Conservation (phyloP, 1,284 basidiomycete species). For the Apiotrichum sp. region DNA sequence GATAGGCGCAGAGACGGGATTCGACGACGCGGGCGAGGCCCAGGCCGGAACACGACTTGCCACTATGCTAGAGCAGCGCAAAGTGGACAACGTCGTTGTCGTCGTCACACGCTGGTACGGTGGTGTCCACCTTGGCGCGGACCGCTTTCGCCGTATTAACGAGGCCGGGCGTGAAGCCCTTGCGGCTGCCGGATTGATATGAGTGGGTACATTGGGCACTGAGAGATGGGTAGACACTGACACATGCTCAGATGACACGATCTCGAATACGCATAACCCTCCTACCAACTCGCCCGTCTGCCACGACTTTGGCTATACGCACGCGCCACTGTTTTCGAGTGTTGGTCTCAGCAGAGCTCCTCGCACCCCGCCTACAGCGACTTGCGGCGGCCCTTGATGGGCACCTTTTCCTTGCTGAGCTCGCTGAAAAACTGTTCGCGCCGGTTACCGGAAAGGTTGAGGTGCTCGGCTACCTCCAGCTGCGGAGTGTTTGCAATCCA, state of each 20-base stretch:
- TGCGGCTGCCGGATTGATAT: conserved; percentile 52
- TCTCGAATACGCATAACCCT: too few species aligned
- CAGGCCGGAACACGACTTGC: conserved; percentile 79
- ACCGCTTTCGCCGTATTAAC: conserved; percentile 88
- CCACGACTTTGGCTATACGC: too few species aligned
- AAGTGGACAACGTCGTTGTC: conserved; percentile 62
- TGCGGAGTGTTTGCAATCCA: conserved; percentile 61
- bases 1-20: conserved; percentile 50
- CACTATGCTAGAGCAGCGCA: conserved; percentile 78
- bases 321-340: conserved; percentile 20
- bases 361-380: conserved; percentile 4
- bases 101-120: conserved; percentile 56
- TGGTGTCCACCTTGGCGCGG: conserved; percentile 67
- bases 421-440: conserved; percentile 16
- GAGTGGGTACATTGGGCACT: too few species aligned
- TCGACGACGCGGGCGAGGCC: conserved; percentile 85
- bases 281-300: too few species aligned
- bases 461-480: conserved; percentile 54
- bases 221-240: too few species aligned
- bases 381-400: conserved; percentile 13
- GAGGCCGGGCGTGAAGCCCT: conserved; percentile 74
- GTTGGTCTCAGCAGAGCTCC: too few species aligned
- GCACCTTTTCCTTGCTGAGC: conserved; percentile 21
- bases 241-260: too few species aligned
- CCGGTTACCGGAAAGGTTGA: conserved; percentile 17